phyloP scores from a whole-genome alignment of 345 rosid species.

The Salix udensis region DNA sequence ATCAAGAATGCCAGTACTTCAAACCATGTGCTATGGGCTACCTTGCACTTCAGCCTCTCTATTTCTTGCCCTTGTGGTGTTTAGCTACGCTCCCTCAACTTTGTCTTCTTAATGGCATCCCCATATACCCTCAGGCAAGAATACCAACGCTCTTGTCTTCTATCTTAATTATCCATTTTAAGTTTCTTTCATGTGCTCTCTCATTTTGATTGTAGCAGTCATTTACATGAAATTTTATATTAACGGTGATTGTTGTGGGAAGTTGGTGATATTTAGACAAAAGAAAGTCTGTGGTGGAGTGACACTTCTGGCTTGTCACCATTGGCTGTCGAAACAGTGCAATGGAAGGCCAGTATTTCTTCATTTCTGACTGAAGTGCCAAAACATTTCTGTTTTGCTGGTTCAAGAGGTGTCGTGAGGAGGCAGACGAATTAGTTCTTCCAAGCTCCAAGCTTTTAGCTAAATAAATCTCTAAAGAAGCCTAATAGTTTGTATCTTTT shows the following conservation, averaged over 20 bases:
- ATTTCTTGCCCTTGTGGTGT: conserved; percentile 24
- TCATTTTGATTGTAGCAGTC: background rate
- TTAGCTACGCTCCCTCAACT: conserved; percentile 29
- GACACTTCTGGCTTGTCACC: background rate
- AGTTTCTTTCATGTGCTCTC: too few relatives aligned
- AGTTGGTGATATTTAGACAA: background rate
- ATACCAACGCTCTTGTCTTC: background rate
- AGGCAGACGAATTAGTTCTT: background rate
- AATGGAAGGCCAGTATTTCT: background rate
- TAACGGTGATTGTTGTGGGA: background rate
- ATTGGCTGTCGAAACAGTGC: background rate
- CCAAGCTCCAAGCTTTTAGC: background rate
- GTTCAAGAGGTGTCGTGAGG: background rate
- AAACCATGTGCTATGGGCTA: conserved; percentile 23
- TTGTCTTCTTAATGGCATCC: conserved; percentile 22
- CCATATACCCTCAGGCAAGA: conserved; percentile 24
- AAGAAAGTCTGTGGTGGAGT: background rate
- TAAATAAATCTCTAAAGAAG: background rate
- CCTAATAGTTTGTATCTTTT: background rate
- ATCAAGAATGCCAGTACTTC: conserved; percentile 22
- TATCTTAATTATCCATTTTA: background rate
- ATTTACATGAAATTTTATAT: background rate
- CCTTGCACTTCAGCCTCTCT: conserved; percentile 17
- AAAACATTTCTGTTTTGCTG: background rate
- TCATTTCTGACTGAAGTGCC: background rate